Evolutionary conservation across 2,329 filamentous ascomycete species (phyloP), one percentile per base, ranked within the genome.

Genomic region (Ceratocystis alfenasii): DNA sequence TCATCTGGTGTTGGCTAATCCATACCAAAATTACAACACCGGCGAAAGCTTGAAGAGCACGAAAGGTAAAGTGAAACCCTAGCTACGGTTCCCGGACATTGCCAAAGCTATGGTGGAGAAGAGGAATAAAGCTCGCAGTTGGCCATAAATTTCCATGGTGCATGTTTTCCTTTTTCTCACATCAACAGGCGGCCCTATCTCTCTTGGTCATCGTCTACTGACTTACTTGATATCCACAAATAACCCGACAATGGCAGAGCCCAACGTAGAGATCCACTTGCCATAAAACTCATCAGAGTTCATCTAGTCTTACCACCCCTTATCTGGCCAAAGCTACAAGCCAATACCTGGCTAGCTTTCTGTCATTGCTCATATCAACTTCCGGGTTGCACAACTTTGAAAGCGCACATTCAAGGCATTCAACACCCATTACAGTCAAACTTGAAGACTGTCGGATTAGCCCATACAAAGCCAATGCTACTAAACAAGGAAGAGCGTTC

Each of bases 21-120:
- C 88, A 92, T 91, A 2, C 0, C 0, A 93, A 69, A 41, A 90
- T 82, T 1, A 89, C 83, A 0, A 92, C 69, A 17, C 84, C 83
- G 0, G 86, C 80, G 0, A 79, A 71, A 0, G 41, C 41, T 1
- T 83, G 74, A 0, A 90, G 72, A 5, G 86, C 76, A 53, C 88
- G 83, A 25, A 76, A 81, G 0, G 80, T 80, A 78, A 10, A 67
- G 67, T 75, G 67, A 28, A 60, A 70, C 0, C 68, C 70, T 5
- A 73, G 44, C 68, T 66, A 70, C 0, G 67, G 62, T 2, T 66
- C 66, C 15, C 64, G 64, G n/a, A 69, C 69, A 6, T 66, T 63
- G 65, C 68, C 68, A 0, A 67, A 53, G n/a, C 63, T 66, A 20
- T 3, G 15, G 22, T 10, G 5, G 17, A 22, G 46, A 22, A 46